phyloP scores from a whole-genome alignment of 1,284 basidiomycete genomes.

The Trichosporon coremiiforme region DNA sequence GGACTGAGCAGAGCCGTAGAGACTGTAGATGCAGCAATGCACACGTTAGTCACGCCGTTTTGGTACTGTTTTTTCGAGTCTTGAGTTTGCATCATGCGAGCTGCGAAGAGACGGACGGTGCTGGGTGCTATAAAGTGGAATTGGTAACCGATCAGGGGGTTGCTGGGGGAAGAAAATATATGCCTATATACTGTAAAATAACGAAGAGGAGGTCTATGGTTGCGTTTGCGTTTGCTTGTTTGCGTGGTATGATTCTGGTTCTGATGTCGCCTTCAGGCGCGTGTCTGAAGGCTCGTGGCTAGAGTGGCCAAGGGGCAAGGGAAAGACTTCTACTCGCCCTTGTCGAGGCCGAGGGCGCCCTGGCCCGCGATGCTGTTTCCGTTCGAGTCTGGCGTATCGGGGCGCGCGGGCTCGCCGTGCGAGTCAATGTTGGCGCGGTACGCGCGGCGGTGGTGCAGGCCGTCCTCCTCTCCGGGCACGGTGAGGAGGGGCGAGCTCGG shows the following conservation, averaged over 20 bases:
- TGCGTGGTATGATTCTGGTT: neutral
- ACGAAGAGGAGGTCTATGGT: neutral
- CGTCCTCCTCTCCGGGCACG: conserved; percentile 23
- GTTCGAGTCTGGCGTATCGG: neutral
- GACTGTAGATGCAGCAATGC: neutral
- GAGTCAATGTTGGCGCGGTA: conserved; percentile 16
- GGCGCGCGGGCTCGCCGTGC: neutral
- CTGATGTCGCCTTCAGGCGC: too few species aligned
- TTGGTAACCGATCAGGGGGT: too few species aligned
- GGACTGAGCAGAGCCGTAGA: neutral
- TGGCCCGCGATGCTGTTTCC: neutral
- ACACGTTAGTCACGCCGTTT: neutral
- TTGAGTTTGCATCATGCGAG: neutral
- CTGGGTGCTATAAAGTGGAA: too few species aligned
- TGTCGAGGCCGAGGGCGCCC: conserved; percentile 30
- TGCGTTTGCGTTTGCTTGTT: neutral
- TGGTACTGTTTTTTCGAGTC: too few species aligned
- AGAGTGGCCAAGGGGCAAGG: too few species aligned
- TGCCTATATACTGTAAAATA: neutral
- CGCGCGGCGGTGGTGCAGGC: conserved; percentile 28
- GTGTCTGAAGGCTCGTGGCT: too few species aligned
- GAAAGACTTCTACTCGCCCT: conserved; percentile 22
- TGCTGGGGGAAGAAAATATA: neutral
- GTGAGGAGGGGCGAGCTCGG: conserved; percentile 1
- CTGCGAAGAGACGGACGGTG: neutral